Evolutionary conservation across 2,329 filamentous ascomycete species (phyloP).

Genomic region (Ceratocystis alfenasii): DNA sequence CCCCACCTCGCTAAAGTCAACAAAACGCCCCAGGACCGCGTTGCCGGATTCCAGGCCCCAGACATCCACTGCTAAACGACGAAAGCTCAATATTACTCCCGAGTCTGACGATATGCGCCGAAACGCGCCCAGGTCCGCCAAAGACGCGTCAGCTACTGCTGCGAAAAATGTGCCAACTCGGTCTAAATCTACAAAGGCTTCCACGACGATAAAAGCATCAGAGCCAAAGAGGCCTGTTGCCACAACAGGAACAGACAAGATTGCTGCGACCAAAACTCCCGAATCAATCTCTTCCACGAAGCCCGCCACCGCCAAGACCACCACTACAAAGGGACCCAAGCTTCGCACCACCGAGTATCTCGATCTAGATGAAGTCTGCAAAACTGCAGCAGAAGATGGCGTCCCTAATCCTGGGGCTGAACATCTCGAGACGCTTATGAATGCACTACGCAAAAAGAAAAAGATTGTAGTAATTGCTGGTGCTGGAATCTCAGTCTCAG

Average conservation of each 20-base stretch:
- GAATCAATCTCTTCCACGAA: slow-evolving; percentile 6
- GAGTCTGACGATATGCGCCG: slow-evolving; percentile 9
- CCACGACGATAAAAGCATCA: not conserved
- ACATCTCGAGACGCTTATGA: slow-evolving; percentile 59
- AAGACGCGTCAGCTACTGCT: slow-evolving; percentile 56
- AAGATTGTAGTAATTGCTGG: slow-evolving; percentile 96
- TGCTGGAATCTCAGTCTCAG: slow-evolving; percentile 91
- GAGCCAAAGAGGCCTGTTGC: not conserved
- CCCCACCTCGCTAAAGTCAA: slow-evolving; percentile 1
- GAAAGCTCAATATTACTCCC: slow-evolving; percentile 8
- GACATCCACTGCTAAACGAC: slow-evolving; percentile 12
- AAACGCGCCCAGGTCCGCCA: slow-evolving; percentile 27
- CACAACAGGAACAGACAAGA: not conserved
- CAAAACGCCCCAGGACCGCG: slow-evolving; percentile 17
- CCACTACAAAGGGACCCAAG: slow-evolving; percentile 29
- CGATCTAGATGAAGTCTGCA: slow-evolving; percentile 44
- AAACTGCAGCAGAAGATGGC: slow-evolving; percentile 29
- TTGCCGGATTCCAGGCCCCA: slow-evolving; percentile 13
- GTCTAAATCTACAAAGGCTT: slow-evolving; percentile 26
- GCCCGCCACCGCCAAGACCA: not conserved
- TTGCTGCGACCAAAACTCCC: not conserved
- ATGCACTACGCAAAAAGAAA: slow-evolving; percentile 71
- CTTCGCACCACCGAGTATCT: slow-evolving; percentile 72
- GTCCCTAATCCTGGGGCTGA: slow-evolving; percentile 38
- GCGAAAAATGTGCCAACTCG: slow-evolving; percentile 47